phyloP scores from a whole-genome alignment of 805 yeast species.

The Cyberlindnera saturnus region DNA sequence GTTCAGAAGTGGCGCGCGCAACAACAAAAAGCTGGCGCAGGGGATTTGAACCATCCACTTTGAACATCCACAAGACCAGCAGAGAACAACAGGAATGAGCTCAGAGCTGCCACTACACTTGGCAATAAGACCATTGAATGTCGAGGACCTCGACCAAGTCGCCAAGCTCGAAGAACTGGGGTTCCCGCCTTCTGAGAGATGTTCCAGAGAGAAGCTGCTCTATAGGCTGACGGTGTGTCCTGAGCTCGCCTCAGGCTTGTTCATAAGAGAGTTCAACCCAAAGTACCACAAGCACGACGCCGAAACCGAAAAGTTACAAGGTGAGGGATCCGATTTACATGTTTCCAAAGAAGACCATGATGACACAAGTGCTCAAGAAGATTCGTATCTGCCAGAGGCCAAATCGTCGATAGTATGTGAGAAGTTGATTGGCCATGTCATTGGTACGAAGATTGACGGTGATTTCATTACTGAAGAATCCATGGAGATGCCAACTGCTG shows the following conservation, averaged over 20 bases:
- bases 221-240: conserved; percentile 82
- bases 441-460: conserved; percentile 64
- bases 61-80: conserved; percentile 2
- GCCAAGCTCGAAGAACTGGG: conserved; percentile 57
- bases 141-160: conserved; percentile 65
- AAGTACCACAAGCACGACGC: conserved; percentile 11
- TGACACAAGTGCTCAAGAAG: conserved; percentile 23
- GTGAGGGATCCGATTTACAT: conserved; percentile 11
- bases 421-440: conserved; percentile 69
- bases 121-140: conserved; percentile 70
- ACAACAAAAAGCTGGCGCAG: neutral
- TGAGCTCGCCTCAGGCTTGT: conserved; percentile 84
- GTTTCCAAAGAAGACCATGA: conserved; percentile 21
- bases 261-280: conserved; percentile 55
- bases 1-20: neutral
- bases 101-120: conserved; percentile 50
- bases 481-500: conserved; percentile 51
- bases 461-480: conserved; percentile 47
- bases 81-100: neutral
- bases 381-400: conserved; percentile 23
- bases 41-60: too few species aligned
- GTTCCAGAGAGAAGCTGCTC: conserved; percentile 51
- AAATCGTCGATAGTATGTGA: conserved; percentile 43
- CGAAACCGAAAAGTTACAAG: conserved; percentile 19
- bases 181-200: conserved; percentile 67